Base-by-base conservation (phyloP, 495 filamentous ascomycete species). In the Pyrenula massariospora region DNA sequence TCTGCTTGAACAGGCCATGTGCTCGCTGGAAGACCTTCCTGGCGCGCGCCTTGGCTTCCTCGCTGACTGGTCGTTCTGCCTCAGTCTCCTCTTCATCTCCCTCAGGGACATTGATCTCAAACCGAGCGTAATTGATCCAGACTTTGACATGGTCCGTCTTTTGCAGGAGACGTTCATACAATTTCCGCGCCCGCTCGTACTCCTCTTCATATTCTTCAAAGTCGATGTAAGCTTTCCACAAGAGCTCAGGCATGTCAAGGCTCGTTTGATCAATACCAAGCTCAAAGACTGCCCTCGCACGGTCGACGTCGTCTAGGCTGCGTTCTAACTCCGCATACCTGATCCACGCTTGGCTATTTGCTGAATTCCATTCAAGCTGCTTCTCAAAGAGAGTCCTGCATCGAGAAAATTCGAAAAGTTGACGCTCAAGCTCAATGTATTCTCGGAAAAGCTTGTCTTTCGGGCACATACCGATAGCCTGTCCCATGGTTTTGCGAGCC, bases 141-240 rank as follows among this genome's bases (percentile, higher is more conserved):
- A 98, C 93, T 78, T 96, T 96, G 75, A 96, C 89, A 65, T 98
- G 94, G 66, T 89, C 86, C 19, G 94, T 95, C 83, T 92, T 95
- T 66, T 88, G 73, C 36, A 98, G 77, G 22, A 98, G 76, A 22
- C 93, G 82, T 73, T 97, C 93, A 72, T 97, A 98, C 53, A 98
- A 73, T n/a, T 73, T 67, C 50, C 93, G 77, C 1, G 89, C 85
- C 25, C 82, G 76, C 25, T 88, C 90, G 70, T 89, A 95, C 68
- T 96, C 89, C 55, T 84, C 86, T 66, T 91, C 86, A 58, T 94
- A 87, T 65, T 95, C 92, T 70, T 97, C 94, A 64, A 97, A 98
- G 70, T 97, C 91, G 64, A 98, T 96, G 66, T 95, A 98, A 1
- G 88, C 82, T 70, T 95, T 96, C 93, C 93, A 98, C 11, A 98